phyloP scores from a whole-genome alignment of 257 asterid species.

The Ilex asprella region DNA sequence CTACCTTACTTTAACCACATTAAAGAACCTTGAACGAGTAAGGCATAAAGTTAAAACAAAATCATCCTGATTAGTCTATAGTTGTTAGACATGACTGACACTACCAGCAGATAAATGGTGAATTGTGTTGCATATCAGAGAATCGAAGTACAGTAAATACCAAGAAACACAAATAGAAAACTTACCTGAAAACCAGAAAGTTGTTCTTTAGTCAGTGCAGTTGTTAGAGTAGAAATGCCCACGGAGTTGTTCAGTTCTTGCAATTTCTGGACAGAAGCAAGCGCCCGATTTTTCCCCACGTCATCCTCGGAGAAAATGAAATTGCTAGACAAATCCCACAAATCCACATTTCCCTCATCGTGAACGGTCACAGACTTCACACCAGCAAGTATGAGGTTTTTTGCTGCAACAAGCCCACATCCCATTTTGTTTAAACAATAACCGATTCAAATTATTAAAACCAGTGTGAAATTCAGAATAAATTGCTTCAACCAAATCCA shows the following conservation, averaged over 20 bases:
- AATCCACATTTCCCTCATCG: conserved; percentile 39
- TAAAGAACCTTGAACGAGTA: too few species aligned
- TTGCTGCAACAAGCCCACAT: conserved; percentile 24
- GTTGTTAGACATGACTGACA: too few species aligned
- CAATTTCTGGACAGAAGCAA: conserved; percentile 31
- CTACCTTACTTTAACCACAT: too few species aligned
- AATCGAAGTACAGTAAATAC: not conserved
- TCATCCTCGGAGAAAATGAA: conserved; percentile 38
- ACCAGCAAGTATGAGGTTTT: conserved; percentile 46
- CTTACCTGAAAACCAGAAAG: conserved; percentile 36
- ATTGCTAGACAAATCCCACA: conserved; percentile 44
- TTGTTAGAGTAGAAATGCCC: conserved; percentile 23
- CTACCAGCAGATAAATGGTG: not conserved
- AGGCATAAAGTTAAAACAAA: too few species aligned
- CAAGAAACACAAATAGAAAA: not conserved
- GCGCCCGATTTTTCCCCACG: conserved; percentile 43
- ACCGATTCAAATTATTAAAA: too few species aligned
- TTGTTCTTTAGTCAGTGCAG: conserved; percentile 27
- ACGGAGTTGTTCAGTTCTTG: conserved; percentile 40
- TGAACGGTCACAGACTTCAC: conserved; percentile 47
- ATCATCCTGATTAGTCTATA: too few species aligned
- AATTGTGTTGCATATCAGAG: not conserved
- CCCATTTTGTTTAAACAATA: conserved; percentile 2
- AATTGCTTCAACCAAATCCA: too few species aligned
- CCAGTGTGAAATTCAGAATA: too few species aligned